Base-by-base conservation (phyloP, 2,329 filamentous ascomycete species). In the Cercospora janseana region DNA sequence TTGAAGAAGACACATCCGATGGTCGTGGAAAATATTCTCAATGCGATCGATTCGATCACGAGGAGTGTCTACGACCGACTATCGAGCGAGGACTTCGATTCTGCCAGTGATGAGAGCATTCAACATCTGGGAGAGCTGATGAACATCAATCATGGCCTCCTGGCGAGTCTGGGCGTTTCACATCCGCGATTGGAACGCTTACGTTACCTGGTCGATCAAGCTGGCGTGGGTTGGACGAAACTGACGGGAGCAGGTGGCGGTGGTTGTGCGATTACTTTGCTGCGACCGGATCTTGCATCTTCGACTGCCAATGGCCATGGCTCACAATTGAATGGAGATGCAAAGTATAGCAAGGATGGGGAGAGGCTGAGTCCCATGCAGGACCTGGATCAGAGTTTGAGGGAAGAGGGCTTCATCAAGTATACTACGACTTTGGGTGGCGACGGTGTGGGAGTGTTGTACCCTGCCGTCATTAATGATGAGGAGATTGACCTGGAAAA, bases 221-320 rank as follows among this genome's bases (percentile, higher is more conserved):
- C 89, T 49, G 87, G 86, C 31, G 87, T 96, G 49, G 93, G 93
- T 23, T 98, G 91, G 91, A 96, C 93, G 9, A 98, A 98, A 69
- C 79, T 98, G 50, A 98, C 93, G 0, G 93, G 93, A 26, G 93
- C 93, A 1, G 93, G 93, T 16, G 94, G 93, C 9, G 94, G 93
- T 49, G 93, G 93, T 2, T 97, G 94, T 70, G 92, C 91, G 3
- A 97, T 98, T 60, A 94, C 92, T 0, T 75, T 98, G 3, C 76
- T 98, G 41, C 86, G 85, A 57, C 87, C 88, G 0, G 81, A 80
- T 16, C 15, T 35, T 13, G 42, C 46, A 12, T 35, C 21, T 23
- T 7, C 13, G 8, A n/a, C 46, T 1, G 23, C 47, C 3, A 21
- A 49, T 6, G 31, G 31, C n/a, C 13, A 23, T 13, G 21, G 28